These are phyloP conservation scores for Teunomyces atbi DNA, from an alignment of 805 yeast genomes.

Conservation along the genomic window DNA sequence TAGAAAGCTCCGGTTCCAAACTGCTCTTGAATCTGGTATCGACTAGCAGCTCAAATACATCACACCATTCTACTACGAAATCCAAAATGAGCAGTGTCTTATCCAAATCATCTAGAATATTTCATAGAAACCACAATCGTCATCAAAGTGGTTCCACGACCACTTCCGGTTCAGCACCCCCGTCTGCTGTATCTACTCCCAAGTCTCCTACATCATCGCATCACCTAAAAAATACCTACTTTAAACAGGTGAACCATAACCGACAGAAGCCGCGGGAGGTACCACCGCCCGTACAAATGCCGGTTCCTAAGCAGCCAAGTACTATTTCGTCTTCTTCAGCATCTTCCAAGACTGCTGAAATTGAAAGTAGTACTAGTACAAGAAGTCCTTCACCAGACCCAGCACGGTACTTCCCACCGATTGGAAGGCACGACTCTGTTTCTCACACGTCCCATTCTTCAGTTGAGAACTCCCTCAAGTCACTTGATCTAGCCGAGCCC, in stretches of 20 bases:
- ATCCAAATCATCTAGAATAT: constrained; percentile 26
- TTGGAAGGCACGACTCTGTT: neutral
- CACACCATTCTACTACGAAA: neutral
- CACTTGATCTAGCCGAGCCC: neutral
- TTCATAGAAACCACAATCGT: constrained; percentile 22
- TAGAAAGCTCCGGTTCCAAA: neutral
- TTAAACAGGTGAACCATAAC: constrained; percentile 31
- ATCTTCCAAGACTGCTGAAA: neutral
- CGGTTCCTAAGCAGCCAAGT: constrained; percentile 1
- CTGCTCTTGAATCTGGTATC: constrained; percentile 3
- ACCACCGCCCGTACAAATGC: constrained; percentile 18
- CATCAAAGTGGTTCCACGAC: constrained; percentile 4
- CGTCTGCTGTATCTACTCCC: constrained; percentile 6
- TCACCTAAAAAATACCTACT: constrained; percentile 27
- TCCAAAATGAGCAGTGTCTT: constrained; percentile 22
- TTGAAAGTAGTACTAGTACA: neutral
- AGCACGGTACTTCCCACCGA: neutral
- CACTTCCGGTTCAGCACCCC: neutral
- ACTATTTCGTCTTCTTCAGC: neutral
- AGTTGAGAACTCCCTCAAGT: neutral
- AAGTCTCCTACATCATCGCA: constrained; percentile 5
- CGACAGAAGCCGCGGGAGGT: constrained; percentile 23
- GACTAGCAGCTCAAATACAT: neutral
- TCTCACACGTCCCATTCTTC: neutral
- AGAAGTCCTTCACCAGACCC: constrained; percentile 3